Evolutionary conservation across 805 yeast genomes (phyloP), one percentile per base, ranked within the genome.

Genomic region (Ogataea nakhonphanomensis): DNA sequence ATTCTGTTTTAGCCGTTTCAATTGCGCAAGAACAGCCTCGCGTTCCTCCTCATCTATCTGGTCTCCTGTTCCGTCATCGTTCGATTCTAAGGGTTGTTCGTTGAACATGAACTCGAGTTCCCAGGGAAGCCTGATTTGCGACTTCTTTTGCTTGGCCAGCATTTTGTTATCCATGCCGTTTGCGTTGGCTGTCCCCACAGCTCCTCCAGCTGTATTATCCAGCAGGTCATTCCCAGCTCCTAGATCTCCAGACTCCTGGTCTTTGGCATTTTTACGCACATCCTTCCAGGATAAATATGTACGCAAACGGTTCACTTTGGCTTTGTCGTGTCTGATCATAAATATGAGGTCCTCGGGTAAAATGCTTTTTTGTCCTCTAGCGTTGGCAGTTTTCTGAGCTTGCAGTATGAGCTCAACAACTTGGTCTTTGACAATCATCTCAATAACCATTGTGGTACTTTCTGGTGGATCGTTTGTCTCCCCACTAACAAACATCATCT

Each of bases 401-500:
- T 85, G 93, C 13, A 82, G 51, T 8, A 74, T 65, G 35, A 93
- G 79, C 55, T 91, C 96, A 30, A 90, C 81, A 26, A 93, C 98
- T 61, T 93, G 99, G 1, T 93, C 93, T 32, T 95, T 73, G 2
- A 93, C 98, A 33, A 93, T 88, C 57, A 93, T 98, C 59, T 93
- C 99, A 30, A 91, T 88, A 38, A 93, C 65, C n/a, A 91, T 79
- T 0, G 96, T 85, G 0, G 97, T 87, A 49, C 86, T 95, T 11
- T 83, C 74, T 0, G 97, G 95, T 1, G 98, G 95, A 54, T 93
- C 99, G 51, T 85, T 86, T 0, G 93, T 79, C 60, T 93, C 98
- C 2, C 99, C 99, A 40, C 84, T 75, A 41, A 93, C 99, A 69
- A 93, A 93, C 99, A 93, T 93, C 99, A 93, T 93, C 68, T 86